Evolutionary conservation across 2,329 filamentous ascomycete genomes (phyloP), one percentile per base, ranked within the genome.

Genomic region (Verticillium dahliae): DNA sequence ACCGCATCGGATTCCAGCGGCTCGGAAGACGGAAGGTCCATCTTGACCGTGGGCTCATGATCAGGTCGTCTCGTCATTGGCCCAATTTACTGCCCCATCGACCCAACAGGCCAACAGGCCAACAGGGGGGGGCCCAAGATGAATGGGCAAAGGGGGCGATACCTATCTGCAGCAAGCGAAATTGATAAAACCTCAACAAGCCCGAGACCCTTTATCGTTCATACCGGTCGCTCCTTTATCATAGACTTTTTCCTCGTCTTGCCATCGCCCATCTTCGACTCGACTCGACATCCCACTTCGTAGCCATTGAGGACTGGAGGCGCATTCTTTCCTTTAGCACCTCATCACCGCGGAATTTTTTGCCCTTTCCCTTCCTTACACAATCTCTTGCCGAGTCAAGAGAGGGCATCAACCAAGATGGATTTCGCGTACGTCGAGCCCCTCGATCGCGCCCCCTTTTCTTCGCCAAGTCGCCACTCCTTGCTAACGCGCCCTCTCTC

Each of bases 41-140:
- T 62, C 65, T 66, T 62, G 60, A 45, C 59, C 66, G 72, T 75
- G 72, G 74, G 69, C 72, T 74, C 71, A 75, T 74, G 72, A 69
- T 74, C 67, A 67, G 65, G 67, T 67, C 54, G 52, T 33, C n/a
- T 50, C n/a, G 14, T 22, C 58, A 62, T 62, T 62, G 58, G 61
- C 52, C 54, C 14, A 35, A 27, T n/a, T 38, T 58, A 33, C 4
- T 18, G 38, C 37, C 22, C 33, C 58, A 59, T 57, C 31, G 15
- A 14, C 3, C 34, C n/a, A 22, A 33, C 10, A n/a, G 52, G 27
- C 27, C 27, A 27, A 4, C 27, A 27, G 27, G 27, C 33, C 58
- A 55, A 39, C 45, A 9, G 50, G 57, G 56, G 55, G 58, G 13
- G 39, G 45, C 6, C n/a, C 11, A 10, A 22, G 45, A 10, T n/a